A percentile compares a stretch with the other conserved stretches of the same genome.
phyloP scores from a whole-genome alignment of 2,329 filamentous ascomycete species.

The Penicillium sp. region DNA sequence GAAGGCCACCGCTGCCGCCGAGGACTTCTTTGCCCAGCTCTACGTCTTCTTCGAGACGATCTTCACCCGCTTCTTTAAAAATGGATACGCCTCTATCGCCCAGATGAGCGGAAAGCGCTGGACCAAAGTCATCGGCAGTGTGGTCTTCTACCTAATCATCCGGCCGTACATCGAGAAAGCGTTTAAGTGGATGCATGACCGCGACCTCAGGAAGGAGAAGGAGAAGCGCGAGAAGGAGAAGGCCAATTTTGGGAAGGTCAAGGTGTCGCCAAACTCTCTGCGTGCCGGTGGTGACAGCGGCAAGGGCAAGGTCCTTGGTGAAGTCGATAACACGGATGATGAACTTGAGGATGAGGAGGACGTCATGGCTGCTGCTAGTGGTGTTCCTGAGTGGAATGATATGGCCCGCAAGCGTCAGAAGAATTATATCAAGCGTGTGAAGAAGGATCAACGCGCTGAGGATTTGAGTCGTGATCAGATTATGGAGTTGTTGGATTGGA shows the following conservation, averaged over 20 bases:
- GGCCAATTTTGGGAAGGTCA: conserved; percentile 47
- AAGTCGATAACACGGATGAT: conserved; percentile 42
- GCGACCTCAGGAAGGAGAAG: conserved; percentile 40
- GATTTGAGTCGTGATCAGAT: conserved; percentile 74
- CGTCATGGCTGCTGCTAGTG: conserved; percentile 44
- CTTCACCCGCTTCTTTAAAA: conserved; percentile 36
- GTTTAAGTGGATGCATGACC: conserved; percentile 55
- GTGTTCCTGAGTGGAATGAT: conserved; percentile 62
- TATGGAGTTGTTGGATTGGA: conserved; percentile 64
- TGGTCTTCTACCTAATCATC: conserved; percentile 70
- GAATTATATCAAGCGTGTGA: conserved; percentile 62
- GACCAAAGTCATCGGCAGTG: conserved; percentile 68
- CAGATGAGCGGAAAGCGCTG: conserved; percentile 47
- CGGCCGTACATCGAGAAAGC: conserved; percentile 72
- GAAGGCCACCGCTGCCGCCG: conserved; percentile 24
- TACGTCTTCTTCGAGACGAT: conserved; percentile 26
- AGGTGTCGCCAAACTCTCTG: conserved; percentile 64
- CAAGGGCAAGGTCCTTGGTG: conserved; percentile 47
- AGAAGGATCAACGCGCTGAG: conserved; percentile 62
- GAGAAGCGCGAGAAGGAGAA: conserved; percentile 59
- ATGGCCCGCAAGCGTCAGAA: conserved; percentile 68
- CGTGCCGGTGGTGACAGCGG: conserved; percentile 53
- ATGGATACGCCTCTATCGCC: conserved; percentile 44
- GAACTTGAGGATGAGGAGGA: conserved; percentile 44
- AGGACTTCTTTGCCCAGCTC: conserved; percentile 33